Evolutionary conservation across 371 early-diverging fungal genomes (phyloP).

Genomic region (Sporodiniella umbellata): DNA sequence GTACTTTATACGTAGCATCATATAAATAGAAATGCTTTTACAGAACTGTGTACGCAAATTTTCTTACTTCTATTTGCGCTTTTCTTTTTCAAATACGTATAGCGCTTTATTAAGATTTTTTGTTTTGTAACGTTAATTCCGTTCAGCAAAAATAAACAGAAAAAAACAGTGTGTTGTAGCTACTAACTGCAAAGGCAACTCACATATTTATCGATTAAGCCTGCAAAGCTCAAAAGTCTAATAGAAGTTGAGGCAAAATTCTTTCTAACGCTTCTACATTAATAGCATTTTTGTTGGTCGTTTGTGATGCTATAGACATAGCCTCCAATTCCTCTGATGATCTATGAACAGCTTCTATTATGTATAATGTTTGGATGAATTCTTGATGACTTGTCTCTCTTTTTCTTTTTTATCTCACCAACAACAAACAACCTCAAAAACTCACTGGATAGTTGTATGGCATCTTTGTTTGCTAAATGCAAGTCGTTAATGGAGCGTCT

Average conservation of each 20-base stretch:
- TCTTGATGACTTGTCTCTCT: background rate
- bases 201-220: too few species aligned
- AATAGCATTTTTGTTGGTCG: background rate
- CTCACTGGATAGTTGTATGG: conserved; percentile 31
- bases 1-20: too few species aligned
- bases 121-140: too few species aligned
- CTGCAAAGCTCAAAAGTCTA: conserved; percentile 30
- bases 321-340: conserved; percentile 14
- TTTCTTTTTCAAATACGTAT: too few species aligned
- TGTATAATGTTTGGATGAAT: background rate
- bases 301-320: background rate
- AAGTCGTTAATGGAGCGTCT: too few species aligned
- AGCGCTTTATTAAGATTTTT: too few species aligned
- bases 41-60: too few species aligned
- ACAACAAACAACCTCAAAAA: conserved; percentile 31
- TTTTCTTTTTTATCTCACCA: conserved; percentile 10
- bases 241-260: conserved; percentile 24
- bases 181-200: too few species aligned
- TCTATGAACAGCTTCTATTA: conserved; percentile 21
- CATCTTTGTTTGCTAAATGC: conserved; percentile 41
- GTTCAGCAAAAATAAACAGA: too few species aligned
- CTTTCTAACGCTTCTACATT: conserved; percentile 19
- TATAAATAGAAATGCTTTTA: too few species aligned
- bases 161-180: too few species aligned
- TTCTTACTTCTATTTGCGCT: too few species aligned